Conservation (phyloP, 306 rosid genomes). For the Begonia fuchsioides region DNA sequence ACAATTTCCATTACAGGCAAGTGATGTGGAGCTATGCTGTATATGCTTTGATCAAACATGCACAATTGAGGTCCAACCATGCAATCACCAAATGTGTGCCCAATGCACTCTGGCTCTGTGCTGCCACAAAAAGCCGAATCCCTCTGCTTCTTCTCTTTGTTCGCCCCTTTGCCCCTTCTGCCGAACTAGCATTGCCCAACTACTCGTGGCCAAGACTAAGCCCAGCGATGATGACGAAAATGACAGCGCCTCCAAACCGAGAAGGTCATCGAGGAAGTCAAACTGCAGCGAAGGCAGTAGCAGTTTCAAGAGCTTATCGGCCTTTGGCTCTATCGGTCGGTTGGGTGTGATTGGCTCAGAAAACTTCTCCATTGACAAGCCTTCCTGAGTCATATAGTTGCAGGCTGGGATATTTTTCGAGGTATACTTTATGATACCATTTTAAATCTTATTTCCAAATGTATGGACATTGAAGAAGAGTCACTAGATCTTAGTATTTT, state of each 20-base stretch:
- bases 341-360: constrained; percentile 22
- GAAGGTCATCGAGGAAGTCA: constrained; percentile 61
- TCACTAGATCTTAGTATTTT: no score
- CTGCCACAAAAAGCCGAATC: constrained; percentile 76
- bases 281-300: constrained; percentile 82
- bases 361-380: constrained; percentile 15
- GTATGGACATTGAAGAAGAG: no score
- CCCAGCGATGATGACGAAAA: constrained; percentile 22
- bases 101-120: constrained; percentile 75
- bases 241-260: constrained; percentile 55
- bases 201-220: constrained; percentile 43
- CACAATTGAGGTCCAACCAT: constrained; percentile 73
- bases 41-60: constrained; percentile 87
- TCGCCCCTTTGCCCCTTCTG: constrained; percentile 80
- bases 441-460: no score
- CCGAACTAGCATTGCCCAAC: constrained; percentile 49
- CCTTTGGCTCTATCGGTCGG: constrained; percentile 59
- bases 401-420: no score
- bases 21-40: constrained; percentile 57
- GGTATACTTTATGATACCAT: not conserved
- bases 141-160: constrained; percentile 21
- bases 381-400: no score
- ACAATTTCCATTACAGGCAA: constrained; percentile 33
- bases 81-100: constrained; percentile 94
- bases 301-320: constrained; percentile 71